Percentiles rank a stretch among this genome's conserved stretches.
These are phyloP conservation scores for Leucosporidium yakuticum DNA, from an alignment of 768 basidiomycete genomes.

Conservation along the genomic window DNA sequence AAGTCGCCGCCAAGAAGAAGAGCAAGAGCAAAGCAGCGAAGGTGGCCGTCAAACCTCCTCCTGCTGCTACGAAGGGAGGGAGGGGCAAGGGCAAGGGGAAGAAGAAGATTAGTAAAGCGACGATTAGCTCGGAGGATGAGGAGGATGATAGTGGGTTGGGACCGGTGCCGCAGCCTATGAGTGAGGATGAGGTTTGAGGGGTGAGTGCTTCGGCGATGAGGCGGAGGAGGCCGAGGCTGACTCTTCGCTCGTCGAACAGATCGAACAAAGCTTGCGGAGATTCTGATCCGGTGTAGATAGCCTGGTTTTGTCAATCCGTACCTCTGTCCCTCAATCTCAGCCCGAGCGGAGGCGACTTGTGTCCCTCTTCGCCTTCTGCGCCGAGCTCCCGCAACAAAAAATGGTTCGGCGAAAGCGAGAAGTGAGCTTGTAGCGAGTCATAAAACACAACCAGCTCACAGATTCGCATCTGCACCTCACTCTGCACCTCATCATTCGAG, in stretches of 20 bases:
- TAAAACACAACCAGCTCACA: no score
- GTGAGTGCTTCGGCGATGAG: background rate
- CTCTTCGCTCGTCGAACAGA: background rate
- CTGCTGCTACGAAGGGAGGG: background rate
- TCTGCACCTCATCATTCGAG: no score
- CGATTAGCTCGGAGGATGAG: no score
- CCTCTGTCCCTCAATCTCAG: background rate
- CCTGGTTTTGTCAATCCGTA: background rate
- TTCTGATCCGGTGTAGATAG: no score
- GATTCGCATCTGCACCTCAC: no score
- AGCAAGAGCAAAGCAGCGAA: background rate
- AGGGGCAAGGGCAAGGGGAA: background rate
- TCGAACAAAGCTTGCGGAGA: background rate
- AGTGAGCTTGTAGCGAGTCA: no score
- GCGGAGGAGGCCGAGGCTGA: background rate
- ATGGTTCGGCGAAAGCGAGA: no score
- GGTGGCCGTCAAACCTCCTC: background rate
- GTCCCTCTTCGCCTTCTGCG: background rate
- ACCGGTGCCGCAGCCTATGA: no score
- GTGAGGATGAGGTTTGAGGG: no score
- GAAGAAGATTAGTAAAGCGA: background rate
- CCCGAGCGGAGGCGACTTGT: background rate
- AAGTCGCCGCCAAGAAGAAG: background rate
- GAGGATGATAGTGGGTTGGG: no score
- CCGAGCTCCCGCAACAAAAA: no score